A percentile compares a stretch with the other conserved stretches of the same genome.
Evolutionary conservation across 768 basidiomycete species (phyloP).

Genomic region (Guyanaporus albipodus): DNA sequence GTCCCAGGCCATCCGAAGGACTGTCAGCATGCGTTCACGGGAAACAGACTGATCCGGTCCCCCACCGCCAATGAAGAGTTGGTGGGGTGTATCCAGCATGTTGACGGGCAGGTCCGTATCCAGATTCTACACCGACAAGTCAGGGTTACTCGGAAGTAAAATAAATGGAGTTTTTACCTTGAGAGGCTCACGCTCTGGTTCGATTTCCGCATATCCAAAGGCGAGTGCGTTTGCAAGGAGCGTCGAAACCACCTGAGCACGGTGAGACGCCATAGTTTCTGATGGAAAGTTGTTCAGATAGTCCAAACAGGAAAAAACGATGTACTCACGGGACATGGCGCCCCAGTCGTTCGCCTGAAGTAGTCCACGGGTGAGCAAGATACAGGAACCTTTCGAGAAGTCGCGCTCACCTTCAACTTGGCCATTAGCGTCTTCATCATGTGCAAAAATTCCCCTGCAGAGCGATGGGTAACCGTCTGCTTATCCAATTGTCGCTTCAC

Average conservation of each 20-base stretch:
- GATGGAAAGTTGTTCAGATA: not conserved
- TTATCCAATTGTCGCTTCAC: slow-evolving; percentile 47
- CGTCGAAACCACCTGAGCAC: slow-evolving; percentile 39
- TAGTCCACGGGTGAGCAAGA: not conserved
- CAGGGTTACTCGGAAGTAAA: too few relatives aligned
- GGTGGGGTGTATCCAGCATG: slow-evolving; percentile 33
- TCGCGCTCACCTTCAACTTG: slow-evolving; percentile 50
- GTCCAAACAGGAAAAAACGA: accelerated
- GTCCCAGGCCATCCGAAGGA: slow-evolving; percentile 19
- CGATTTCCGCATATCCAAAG: slow-evolving; percentile 43
- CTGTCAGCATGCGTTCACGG: slow-evolving; percentile 13
- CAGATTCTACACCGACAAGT: slow-evolving; percentile 40
- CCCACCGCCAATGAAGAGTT: slow-evolving; percentile 32
- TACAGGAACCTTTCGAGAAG: not conserved
- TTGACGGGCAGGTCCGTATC: slow-evolving; percentile 45
- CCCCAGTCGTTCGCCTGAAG: slow-evolving; percentile 61
- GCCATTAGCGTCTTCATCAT: slow-evolving; percentile 64
- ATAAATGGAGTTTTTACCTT: too few relatives aligned
- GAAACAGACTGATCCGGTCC: slow-evolving; percentile 12
- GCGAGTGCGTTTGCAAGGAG: slow-evolving; percentile 46
- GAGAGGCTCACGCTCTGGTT: slow-evolving; percentile 44
- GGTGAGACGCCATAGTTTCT: slow-evolving; percentile 50
- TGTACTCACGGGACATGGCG: slow-evolving; percentile 51
- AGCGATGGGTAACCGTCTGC: slow-evolving; percentile 45
- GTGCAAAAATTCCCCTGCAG: slow-evolving; percentile 53